Percentiles rank a stretch among this genome's conserved stretches.
These are phyloP conservation scores for Ricinus communis DNA, from an alignment of 345 rosid genomes.

Conservation along the genomic window DNA sequence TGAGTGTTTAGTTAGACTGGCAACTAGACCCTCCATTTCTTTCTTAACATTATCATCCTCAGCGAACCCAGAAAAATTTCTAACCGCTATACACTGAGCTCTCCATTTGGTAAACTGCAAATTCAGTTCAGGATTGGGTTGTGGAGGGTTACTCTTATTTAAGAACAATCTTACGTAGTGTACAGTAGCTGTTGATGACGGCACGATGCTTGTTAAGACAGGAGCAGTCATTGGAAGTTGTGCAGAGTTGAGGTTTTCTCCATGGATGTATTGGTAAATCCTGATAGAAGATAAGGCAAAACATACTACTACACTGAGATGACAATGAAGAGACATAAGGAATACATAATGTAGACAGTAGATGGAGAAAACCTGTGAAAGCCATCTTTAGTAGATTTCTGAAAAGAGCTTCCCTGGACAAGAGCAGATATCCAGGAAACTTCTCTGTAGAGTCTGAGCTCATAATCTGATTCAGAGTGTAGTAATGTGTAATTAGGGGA, in stretches of 20 bases:
- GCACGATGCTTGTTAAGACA: conserved; percentile 35
- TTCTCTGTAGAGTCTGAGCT: conserved; percentile 42
- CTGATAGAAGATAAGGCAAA: conserved; percentile 21
- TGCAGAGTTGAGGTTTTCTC: conserved; percentile 35
- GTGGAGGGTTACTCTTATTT: conserved; percentile 28
- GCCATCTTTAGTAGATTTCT: conserved; percentile 42
- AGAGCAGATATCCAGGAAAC: conserved; percentile 42
- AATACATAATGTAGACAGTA: background rate
- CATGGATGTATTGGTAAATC: conserved; percentile 49
- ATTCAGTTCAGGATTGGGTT: conserved; percentile 36
- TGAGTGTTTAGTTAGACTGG: conserved; percentile 24
- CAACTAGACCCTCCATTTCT: conserved; percentile 33
- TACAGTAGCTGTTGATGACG: conserved; percentile 6
- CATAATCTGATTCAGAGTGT: conserved; percentile 36
- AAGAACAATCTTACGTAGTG: conserved; percentile 26
- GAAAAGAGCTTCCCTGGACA: conserved; percentile 38
- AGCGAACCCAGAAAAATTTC: conserved; percentile 48
- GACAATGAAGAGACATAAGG: background rate
- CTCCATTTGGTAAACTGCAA: conserved; percentile 40
- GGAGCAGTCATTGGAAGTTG: conserved; percentile 40
- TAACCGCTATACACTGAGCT: conserved; percentile 35
- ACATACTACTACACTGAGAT: background rate
- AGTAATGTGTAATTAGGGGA: conserved; percentile 35
- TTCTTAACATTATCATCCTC: conserved; percentile 32
- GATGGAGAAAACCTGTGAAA: conserved; percentile 42